A percentile compares a stretch with the other conserved stretches of the same genome.
Evolutionary conservation across 305 asterid species (phyloP).

Genomic region (Solanum hybrid): DNA sequence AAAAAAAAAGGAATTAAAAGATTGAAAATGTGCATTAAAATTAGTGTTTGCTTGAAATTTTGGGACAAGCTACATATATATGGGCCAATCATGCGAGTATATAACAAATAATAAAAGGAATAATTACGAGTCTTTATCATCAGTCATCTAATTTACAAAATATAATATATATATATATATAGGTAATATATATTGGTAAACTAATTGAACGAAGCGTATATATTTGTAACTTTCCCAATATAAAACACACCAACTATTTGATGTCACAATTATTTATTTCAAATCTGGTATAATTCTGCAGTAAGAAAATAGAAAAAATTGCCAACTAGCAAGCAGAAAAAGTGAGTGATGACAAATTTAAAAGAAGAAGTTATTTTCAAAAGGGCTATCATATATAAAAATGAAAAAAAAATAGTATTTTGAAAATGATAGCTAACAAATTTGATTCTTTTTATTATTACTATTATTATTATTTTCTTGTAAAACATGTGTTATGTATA

Average conservation of each 20-base stretch:
- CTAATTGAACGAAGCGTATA: not conserved
- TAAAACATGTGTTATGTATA: not conserved
- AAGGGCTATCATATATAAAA: not conserved
- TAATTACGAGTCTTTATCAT: not conserved
- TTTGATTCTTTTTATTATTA: not conserved
- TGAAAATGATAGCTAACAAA: conserved; percentile 1
- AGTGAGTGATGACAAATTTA: not conserved
- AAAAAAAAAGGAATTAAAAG: not conserved
- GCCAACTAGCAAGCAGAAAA: not conserved
- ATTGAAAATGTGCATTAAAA: not conserved
- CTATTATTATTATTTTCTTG: not conserved
- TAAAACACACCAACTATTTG: not conserved
- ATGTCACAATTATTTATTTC: not conserved
- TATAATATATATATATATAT: not conserved
- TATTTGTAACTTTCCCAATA: not conserved
- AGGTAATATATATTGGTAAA: not conserved
- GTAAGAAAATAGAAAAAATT: not conserved
- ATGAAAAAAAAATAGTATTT: not conserved
- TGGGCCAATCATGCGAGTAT: not conserved
- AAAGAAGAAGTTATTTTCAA: not conserved
- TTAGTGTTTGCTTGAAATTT: not conserved
- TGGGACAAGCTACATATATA: not conserved
- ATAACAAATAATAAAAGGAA: not conserved
- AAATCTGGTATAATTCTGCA: not conserved
- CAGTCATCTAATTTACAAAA: not conserved